Conservation (phyloP, 306 rosid species). For the Arachis hypogaea region DNA sequence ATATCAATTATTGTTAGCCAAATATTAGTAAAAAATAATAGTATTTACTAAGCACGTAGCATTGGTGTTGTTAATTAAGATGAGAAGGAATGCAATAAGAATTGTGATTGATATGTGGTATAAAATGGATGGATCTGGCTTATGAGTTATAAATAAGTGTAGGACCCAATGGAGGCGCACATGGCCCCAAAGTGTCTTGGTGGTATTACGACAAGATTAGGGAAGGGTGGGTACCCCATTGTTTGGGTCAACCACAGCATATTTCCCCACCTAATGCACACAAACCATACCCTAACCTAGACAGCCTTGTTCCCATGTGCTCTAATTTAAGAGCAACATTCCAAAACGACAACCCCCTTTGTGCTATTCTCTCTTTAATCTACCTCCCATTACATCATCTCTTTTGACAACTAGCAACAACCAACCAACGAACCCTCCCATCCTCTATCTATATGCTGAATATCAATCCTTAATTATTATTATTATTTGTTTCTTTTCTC, state of each 20-base stretch:
- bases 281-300: constrained; percentile 66
- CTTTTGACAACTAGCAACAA: constrained; percentile 50
- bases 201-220: constrained; percentile 81
- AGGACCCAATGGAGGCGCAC: constrained; percentile 67
- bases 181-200: constrained; percentile 79
- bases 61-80: no score
- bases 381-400: constrained; percentile 45
- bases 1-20: no score
- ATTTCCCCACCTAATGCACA: constrained; percentile 87
- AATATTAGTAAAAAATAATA: no score
- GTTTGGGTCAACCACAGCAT: constrained; percentile 91
- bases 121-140: no score
- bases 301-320: constrained; percentile 99
- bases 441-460: no score
- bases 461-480: no score
- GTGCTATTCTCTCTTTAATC: constrained; percentile 46
- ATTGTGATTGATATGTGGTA: no score
- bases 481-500: no score
- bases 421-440: constrained; percentile 8
- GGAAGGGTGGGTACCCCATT: constrained; percentile 71
- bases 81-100: no score
- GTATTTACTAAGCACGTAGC: no score
- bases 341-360: constrained; percentile 90
- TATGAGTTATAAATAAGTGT: constrained; percentile 53
- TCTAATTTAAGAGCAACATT: constrained; percentile 86